Percentiles rank a stretch among this genome's conserved stretches.
Conservation (phyloP, 306 rosid genomes). For the Vigna reflexopilosa region DNA sequence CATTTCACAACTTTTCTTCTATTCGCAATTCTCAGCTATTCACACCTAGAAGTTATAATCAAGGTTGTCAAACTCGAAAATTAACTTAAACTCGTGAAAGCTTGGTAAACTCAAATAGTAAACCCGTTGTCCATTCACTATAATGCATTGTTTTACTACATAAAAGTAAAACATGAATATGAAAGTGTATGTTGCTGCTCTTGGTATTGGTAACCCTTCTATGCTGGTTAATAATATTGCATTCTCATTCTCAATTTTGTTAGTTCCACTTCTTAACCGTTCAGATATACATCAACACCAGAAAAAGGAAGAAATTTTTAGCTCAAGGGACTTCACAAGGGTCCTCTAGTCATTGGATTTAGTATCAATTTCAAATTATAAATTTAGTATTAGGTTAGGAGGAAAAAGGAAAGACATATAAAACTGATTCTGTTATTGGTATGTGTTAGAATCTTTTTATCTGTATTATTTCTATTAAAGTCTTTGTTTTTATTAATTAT, state of each 20-base stretch:
- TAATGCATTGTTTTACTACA: constrained; percentile 16
- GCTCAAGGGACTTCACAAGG: background rate
- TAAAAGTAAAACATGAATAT: constrained; percentile 29
- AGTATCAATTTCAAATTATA: background rate
- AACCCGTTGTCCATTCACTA: no score
- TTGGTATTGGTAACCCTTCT: background rate
- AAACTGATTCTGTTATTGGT: background rate
- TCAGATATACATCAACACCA: background rate
- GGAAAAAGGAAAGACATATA: background rate
- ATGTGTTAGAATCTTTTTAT: no score
- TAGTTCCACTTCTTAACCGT: background rate
- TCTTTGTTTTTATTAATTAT: no score
- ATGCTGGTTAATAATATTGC: background rate
- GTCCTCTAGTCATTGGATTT: background rate
- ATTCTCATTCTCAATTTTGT: background rate
- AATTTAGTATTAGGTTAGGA: background rate
- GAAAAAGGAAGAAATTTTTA: background rate
- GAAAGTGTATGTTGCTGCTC: constrained; percentile 15
- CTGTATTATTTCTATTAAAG: no score
- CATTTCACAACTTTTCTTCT: constrained; percentile 19
- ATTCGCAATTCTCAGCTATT: constrained; percentile 26
- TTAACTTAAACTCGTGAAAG: no score
- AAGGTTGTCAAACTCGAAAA: no score
- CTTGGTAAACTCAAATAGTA: no score
- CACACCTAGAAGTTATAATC: constrained; percentile 17